A percentile compares a stretch with the other conserved stretches of the same genome.
These are phyloP conservation scores for Dryadomyces sulphureus DNA, from an alignment of 2,329 filamentous ascomycete species.

Conservation along the genomic window DNA sequence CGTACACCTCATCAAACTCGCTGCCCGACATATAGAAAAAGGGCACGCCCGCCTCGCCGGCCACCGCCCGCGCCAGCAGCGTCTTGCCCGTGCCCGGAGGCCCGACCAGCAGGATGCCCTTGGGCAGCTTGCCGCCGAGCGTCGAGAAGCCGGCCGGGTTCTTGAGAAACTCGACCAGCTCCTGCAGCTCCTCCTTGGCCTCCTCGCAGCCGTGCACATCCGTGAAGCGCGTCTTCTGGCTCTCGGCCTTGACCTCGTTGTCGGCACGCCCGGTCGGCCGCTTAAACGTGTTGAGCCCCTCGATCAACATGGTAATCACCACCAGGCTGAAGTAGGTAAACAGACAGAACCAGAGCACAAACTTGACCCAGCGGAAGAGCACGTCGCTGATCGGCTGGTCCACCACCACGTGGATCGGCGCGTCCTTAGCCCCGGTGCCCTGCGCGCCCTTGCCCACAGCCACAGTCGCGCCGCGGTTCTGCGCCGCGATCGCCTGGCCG, in stretches of 20 bases:
- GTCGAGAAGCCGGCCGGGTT: constrained; percentile 88
- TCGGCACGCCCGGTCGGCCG: constrained; percentile 56
- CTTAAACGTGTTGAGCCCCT: constrained; percentile 65
- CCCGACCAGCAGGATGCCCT: constrained; percentile 87
- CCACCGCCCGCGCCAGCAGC: constrained; percentile 83
- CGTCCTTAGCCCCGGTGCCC: constrained; percentile 59
- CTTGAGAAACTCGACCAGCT: constrained; percentile 90
- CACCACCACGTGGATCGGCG: constrained; percentile 89
- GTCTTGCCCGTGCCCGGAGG: constrained; percentile 98
- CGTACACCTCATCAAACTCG: constrained; percentile 97
- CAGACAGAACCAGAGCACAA: constrained; percentile 63
- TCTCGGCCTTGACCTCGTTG: constrained; percentile 79
- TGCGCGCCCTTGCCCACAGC: constrained; percentile 31
- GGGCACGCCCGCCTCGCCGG: constrained; percentile 89
- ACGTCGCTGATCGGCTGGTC: constrained; percentile 70
- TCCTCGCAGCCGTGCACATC: constrained; percentile 97
- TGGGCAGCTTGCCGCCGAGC: constrained; percentile 89
- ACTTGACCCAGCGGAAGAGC: constrained; percentile 87
- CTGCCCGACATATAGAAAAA: constrained; percentile 99
- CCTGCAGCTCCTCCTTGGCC: constrained; percentile 93
- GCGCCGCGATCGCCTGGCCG: constrained; percentile 67
- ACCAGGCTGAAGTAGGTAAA: constrained; percentile 68
- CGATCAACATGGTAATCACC: constrained; percentile 66
- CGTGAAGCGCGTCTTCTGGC: constrained; percentile 78
- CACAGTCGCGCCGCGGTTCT: constrained; percentile 51